phyloP scores from a whole-genome alignment of 306 rosid species.

The Cucurbita ficifolia region DNA sequence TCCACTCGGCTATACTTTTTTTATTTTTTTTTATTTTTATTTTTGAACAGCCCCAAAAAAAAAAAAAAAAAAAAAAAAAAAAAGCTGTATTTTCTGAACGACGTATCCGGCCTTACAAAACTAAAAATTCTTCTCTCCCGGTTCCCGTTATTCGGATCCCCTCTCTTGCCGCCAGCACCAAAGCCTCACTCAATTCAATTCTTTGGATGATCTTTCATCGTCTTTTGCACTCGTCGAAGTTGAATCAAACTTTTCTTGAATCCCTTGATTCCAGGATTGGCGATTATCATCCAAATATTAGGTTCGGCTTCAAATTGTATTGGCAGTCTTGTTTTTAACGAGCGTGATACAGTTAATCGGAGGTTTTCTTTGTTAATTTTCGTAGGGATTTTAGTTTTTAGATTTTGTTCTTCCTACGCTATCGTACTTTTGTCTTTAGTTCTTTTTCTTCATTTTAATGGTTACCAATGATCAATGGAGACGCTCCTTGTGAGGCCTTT shows the following conservation, averaged over 20 bases:
- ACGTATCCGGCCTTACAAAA: background rate
- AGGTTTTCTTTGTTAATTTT: background rate
- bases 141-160: background rate
- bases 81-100: background rate
- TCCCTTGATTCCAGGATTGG: background rate
- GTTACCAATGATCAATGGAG: constrained; percentile 34
- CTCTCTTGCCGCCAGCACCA: background rate
- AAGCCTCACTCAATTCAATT: background rate
- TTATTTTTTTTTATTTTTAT: too few relatives aligned
- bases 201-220: background rate
- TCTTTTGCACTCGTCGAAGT: background rate
- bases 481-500: constrained; percentile 14
- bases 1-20: too few relatives aligned
- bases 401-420: background rate
- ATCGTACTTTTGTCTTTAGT: background rate
- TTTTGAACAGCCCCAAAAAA: too few relatives aligned
- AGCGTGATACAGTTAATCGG: background rate
- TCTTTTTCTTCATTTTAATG: background rate
- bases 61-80: background rate
- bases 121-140: background rate
- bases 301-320: background rate
- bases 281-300: background rate
- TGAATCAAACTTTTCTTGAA: background rate
- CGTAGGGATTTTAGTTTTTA: background rate
- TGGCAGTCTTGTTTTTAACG: background rate